These are phyloP conservation scores for Histomonas meleagridis DNA, from an alignment of 208 protist genomes.

Conservation along the genomic window DNA sequence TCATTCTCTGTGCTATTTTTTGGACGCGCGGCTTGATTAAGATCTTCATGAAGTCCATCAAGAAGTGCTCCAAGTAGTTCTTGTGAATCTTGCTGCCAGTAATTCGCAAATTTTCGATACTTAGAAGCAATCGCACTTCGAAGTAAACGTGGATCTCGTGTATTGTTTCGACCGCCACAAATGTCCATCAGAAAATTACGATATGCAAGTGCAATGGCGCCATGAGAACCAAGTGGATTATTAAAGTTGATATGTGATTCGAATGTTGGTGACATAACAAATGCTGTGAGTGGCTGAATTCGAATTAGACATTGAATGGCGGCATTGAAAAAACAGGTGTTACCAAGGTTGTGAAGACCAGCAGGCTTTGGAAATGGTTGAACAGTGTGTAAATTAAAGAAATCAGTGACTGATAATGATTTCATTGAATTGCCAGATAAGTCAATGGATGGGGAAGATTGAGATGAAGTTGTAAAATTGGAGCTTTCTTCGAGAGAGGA, in stretches of 20 bases:
- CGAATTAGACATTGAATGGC: background rate
- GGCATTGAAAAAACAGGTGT: constrained; percentile 4
- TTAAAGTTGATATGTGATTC: background rate
- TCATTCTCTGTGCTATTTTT: too few species aligned
- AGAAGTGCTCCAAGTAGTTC: background rate
- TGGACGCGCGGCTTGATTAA: background rate
- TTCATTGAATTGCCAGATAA: too few species aligned
- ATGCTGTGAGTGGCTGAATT: background rate
- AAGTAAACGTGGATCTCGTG: background rate
- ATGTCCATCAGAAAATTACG: background rate
- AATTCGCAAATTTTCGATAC: background rate
- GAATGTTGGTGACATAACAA: background rate
- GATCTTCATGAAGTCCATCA: background rate
- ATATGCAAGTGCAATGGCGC: background rate
- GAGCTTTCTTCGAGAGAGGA: too few species aligned
- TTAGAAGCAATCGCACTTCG: background rate
- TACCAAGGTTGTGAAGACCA: background rate
- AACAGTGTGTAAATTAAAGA: too few species aligned
- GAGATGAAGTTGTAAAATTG: too few species aligned
- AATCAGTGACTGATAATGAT: too few species aligned
- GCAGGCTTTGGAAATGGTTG: background rate
- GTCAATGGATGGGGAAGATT: too few species aligned
- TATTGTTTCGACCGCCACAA: too few species aligned
- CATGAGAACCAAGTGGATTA: background rate
- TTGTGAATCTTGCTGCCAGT: background rate